A percentile compares a stretch with the other conserved stretches of the same genome.
Evolutionary conservation across 75 land plant species (phyloP).

Genomic region (Ceratopteris richardii): DNA sequence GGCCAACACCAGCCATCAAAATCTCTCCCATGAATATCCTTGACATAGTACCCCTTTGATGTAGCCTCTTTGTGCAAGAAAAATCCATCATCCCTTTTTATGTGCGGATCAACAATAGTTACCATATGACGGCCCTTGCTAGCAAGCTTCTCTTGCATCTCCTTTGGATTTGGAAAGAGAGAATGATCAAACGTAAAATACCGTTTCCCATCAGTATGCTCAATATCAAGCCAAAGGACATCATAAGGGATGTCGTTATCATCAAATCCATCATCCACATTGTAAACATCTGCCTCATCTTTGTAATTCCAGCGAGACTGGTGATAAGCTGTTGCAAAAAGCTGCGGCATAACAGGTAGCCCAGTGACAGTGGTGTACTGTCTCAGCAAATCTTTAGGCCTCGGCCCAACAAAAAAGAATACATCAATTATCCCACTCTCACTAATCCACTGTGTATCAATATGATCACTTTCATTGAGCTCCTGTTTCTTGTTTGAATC

Average conservation of each 20-base stretch:
- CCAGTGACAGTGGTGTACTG: slow-evolving; percentile 83
- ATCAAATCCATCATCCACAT: no score
- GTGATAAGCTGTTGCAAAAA: slow-evolving; percentile 82
- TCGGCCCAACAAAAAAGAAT: no score
- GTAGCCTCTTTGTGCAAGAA: no score
- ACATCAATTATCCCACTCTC: slow-evolving; percentile 90
- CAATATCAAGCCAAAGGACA: slow-evolving; percentile 97
- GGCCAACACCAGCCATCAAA: slow-evolving; percentile 99
- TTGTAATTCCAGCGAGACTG: slow-evolving; percentile 98
- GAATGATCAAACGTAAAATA: no score
- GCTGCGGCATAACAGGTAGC: slow-evolving; percentile 67
- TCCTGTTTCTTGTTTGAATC: slow-evolving; percentile 5
- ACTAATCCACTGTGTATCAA: slow-evolving; percentile 87
- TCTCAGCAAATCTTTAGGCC: slow-evolving; percentile 73
- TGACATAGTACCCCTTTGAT: slow-evolving; percentile 80
- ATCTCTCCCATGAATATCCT: slow-evolving; percentile 66
- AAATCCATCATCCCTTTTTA: slow-evolving; percentile 87
- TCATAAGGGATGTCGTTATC: no score
- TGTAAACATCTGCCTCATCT: slow-evolving; percentile 89
- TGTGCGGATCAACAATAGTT: slow-evolving; percentile 95
- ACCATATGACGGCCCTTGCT: slow-evolving; percentile 97
- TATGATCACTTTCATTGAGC: slow-evolving; percentile 71
- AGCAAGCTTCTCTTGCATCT: no score
- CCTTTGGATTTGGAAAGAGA: no score
- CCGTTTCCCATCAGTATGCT: slow-evolving; percentile 93